phyloP scores from a whole-genome alignment of 148 eudicot genomes.

The Camellia lanceoleosa region DNA sequence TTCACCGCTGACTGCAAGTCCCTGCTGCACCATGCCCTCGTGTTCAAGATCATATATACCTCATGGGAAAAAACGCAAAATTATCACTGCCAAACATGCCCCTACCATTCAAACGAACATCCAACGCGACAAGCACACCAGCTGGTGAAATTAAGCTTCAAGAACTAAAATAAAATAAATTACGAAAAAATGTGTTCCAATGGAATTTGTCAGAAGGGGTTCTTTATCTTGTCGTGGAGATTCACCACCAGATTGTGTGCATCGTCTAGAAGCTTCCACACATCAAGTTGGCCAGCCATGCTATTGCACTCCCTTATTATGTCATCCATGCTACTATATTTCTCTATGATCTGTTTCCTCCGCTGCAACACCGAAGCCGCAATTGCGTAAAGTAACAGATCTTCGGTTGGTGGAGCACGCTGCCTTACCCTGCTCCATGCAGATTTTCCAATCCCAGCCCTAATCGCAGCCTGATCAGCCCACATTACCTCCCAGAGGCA shows the following conservation, averaged over 20 bases:
- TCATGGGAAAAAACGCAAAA: neutral
- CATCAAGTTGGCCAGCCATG: slow-evolving; percentile 94
- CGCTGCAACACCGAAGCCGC: slow-evolving; percentile 94
- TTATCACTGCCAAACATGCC: too few relatives aligned
- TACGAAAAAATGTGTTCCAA: too few relatives aligned
- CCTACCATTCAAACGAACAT: too few relatives aligned
- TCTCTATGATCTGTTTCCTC: slow-evolving; percentile 87
- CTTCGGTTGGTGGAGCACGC: slow-evolving; percentile 94
- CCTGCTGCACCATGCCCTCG: neutral
- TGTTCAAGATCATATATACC: neutral
- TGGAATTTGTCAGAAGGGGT: slow-evolving; percentile 17
- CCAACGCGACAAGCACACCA: too few relatives aligned
- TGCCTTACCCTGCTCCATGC: slow-evolving; percentile 91
- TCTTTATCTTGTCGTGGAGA: slow-evolving; percentile 80
- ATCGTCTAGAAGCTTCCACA: slow-evolving; percentile 93
- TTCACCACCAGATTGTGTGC: slow-evolving; percentile 85
- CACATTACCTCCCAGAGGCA: slow-evolving; percentile 99
- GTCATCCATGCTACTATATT: slow-evolving; percentile 93
- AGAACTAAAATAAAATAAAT: too few relatives aligned
- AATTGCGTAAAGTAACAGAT: slow-evolving; percentile 79
- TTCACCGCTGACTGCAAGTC: neutral
- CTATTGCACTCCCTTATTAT: slow-evolving; percentile 86
- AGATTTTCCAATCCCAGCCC: slow-evolving; percentile 86
- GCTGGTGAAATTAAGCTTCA: too few relatives aligned
- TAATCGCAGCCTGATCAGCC: slow-evolving; percentile 94